A percentile compares a stretch with the other conserved stretches of the same genome.
These are phyloP conservation scores for Cladosporium velox DNA, from an alignment of 2,329 filamentous ascomycete genomes.

Conservation along the genomic window DNA sequence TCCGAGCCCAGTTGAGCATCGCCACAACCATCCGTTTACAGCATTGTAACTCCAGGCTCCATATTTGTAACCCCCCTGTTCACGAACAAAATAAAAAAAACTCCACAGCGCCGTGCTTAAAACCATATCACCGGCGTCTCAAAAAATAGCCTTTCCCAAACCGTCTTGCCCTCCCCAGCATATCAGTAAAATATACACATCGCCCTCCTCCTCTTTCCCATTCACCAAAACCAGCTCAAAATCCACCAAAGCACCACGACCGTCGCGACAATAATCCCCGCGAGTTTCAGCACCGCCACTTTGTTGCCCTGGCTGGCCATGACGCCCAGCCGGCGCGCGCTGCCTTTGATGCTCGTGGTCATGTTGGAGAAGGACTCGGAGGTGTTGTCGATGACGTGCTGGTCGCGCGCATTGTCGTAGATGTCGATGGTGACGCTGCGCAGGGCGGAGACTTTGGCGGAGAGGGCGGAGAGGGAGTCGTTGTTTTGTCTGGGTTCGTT, in stretches of 20 bases:
- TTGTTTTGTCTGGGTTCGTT: constrained; percentile 79
- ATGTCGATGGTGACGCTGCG: constrained; percentile 96
- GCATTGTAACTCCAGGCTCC: neutral
- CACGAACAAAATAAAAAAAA: neutral
- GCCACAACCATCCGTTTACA: neutral
- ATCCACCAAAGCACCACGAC: constrained; percentile 78
- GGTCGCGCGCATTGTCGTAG: constrained; percentile 90
- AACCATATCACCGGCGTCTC: neutral
- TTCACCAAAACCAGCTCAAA: constrained; percentile 38
- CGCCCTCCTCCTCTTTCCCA: neutral
- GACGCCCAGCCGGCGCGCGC: constrained; percentile 75
- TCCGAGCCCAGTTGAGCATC: neutral
- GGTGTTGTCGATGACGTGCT: constrained; percentile 83
- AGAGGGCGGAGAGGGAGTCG: constrained; percentile 86
- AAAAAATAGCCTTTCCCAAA: neutral
- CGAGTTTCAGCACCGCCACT: constrained; percentile 84
- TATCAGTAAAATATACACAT: neutral
- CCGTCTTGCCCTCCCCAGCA: neutral
- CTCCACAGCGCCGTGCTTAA: constrained; percentile 23
- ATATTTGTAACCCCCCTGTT: neutral
- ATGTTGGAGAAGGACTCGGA: constrained; percentile 91
- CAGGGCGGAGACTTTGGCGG: constrained; percentile 85
- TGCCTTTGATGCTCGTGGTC: constrained; percentile 78
- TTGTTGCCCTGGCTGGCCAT: constrained; percentile 93
- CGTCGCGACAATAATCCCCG: constrained; percentile 73